Base-by-base conservation (phyloP, 495 filamentous ascomycete species). In the Lindgomyces ingoldianus region DNA sequence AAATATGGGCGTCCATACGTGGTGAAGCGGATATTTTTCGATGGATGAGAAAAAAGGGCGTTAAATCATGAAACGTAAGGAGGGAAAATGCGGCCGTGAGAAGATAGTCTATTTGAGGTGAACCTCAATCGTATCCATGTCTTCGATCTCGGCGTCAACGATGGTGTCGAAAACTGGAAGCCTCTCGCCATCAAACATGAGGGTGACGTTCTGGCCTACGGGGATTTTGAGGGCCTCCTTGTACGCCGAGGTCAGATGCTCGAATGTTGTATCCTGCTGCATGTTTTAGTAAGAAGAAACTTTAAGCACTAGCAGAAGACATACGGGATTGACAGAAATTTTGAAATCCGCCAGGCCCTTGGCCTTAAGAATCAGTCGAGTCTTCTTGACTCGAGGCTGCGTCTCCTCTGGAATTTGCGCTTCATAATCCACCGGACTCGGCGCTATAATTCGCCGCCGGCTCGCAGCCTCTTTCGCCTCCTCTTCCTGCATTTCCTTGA, bases 121-220 rank as follows among this genome's bases (percentile, higher is more conserved):
- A 11, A 71, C 68, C 46, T 71, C 68, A 36, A 71, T 65, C 9
- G 51, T 80, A 70, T 95, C 93, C 74, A 86, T 80, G 68, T 97
- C 89, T 14, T 82, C 83, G 41, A 97, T 80, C 12, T 95, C 92
- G n/a, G 89, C 80, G 39, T 89, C 85, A 19, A 73, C 77, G 3
- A 96, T 77, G 24, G 79, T 81, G 26, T 81, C 80, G 3, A 83
- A 78, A 0, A 86, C 81, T 0, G 85, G 81, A 22, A 96, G 74
- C 46, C 77, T 75, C 47, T 96, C 92, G 18, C 93, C 93, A 65
- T 98, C 93, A 74, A 93, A 94, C 52, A 81, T 75, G 0, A 96
- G 77, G 12, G 80, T 80, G 16, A 96, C 76, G 0, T 79, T 72
- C 49, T 81, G 80, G 3, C 81, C 81, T 1, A 74, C 65, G 0